Conservation (phyloP, 345 rosid species). For the Eutrema yunnanense region DNA sequence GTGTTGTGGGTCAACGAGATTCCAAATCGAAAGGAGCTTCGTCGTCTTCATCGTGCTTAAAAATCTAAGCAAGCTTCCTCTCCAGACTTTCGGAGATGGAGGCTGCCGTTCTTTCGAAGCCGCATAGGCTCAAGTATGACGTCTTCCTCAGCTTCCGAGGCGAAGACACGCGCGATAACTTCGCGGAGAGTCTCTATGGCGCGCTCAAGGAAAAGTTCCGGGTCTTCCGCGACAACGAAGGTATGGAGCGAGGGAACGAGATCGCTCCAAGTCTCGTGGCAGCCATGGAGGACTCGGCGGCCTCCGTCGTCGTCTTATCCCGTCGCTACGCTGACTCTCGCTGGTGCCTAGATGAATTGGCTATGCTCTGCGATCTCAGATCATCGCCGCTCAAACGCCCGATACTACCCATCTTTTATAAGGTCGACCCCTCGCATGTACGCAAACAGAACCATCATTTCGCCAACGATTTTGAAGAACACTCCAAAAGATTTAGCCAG, state of each 20-base stretch:
- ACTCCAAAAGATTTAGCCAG: slow-evolving; percentile 6
- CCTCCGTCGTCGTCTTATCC: slow-evolving; percentile 40
- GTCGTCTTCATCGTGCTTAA: no score
- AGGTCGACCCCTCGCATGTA: no score
- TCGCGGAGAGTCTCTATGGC: slow-evolving; percentile 20
- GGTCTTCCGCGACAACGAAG: slow-evolving; percentile 40
- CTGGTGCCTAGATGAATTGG: slow-evolving; percentile 52
- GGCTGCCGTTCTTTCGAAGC: background rate
- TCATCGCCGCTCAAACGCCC: background rate
- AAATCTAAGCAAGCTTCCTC: no score
- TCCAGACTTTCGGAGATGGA: no score
- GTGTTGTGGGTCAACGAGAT: no score
- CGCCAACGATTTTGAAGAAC: slow-evolving; percentile 18
- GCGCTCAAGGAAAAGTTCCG: slow-evolving; percentile 25
- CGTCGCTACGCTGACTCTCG: slow-evolving; percentile 33
- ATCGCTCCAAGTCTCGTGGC: slow-evolving; percentile 27
- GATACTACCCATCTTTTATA: no score
- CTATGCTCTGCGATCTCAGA: slow-evolving; percentile 30
- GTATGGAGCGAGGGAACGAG: slow-evolving; percentile 40
- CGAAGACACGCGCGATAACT: slow-evolving; percentile 39
- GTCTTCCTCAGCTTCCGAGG: slow-evolving; percentile 53
- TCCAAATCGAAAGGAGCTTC: no score
- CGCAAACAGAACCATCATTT: slow-evolving; percentile 20
- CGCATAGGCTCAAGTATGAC: slow-evolving; percentile 36
- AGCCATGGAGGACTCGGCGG: slow-evolving; percentile 50